These are phyloP conservation scores for Fusarium scirpi DNA, from an alignment of 2,329 filamentous ascomycete species.

Conservation along the genomic window DNA sequence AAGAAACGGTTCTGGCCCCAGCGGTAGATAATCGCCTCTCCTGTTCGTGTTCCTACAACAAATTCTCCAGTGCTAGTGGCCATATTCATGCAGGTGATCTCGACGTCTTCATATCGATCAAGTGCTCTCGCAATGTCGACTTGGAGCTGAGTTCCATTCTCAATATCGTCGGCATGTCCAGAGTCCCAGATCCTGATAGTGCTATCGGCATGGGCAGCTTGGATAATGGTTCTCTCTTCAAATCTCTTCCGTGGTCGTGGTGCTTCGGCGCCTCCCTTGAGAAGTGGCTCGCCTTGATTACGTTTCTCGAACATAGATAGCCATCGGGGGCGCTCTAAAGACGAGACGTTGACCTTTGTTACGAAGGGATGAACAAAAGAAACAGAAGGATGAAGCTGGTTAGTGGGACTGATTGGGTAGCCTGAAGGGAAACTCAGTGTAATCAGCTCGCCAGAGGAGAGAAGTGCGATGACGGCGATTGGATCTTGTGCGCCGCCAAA, in stretches of 20 bases:
- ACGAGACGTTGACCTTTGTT: constrained; percentile 76
- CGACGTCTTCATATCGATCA: constrained; percentile 80
- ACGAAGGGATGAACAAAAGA: constrained; percentile 93
- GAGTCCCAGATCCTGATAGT: constrained; percentile 94
- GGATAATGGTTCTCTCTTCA: constrained; percentile 85
- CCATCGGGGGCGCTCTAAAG: constrained; percentile 84
- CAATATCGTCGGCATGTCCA: constrained; percentile 91
- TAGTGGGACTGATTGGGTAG: constrained; percentile 89
- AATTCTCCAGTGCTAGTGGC: constrained; percentile 85
- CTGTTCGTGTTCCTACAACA: constrained; percentile 81
- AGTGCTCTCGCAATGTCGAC: constrained; percentile 87
- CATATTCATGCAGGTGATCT: constrained; percentile 83
- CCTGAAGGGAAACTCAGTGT: constrained; percentile 94
- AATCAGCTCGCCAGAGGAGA: constrained; percentile 88
- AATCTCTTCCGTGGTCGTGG: constrained; percentile 78
- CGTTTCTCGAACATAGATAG: constrained; percentile 89
- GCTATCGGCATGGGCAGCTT: constrained; percentile 90
- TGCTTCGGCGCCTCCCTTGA: constrained; percentile 83
- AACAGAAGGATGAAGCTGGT: constrained; percentile 88
- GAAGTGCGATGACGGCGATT: constrained; percentile 81
- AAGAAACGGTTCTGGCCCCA: constrained; percentile 85
- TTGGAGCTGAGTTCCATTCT: constrained; percentile 85
- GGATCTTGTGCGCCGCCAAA: constrained; percentile 92
- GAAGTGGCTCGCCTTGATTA: constrained; percentile 79
- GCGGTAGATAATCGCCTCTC: constrained; percentile 88